phyloP scores from a whole-genome alignment of 1,284 basidiomycete species.

The Jaminaea rosea region DNA sequence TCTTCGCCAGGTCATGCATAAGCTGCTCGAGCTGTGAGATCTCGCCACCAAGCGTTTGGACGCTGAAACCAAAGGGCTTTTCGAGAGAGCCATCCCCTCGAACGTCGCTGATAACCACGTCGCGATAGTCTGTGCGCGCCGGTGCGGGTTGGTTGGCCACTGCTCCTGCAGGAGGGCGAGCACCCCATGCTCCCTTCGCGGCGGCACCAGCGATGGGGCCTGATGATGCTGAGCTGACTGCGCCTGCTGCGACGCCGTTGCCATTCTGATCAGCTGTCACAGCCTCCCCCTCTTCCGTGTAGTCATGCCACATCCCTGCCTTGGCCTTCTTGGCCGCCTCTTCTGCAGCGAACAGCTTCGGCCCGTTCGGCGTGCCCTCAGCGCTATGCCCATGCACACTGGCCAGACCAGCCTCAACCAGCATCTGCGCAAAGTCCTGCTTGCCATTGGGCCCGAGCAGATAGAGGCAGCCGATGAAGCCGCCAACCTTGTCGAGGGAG shows the following conservation, averaged over 20 bases:
- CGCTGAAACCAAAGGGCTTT: conserved; percentile 72
- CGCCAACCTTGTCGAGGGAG: conserved; percentile 82
- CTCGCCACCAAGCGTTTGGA: conserved; percentile 59
- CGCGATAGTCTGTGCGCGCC: conserved; percentile 67
- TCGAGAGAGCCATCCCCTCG: conserved; percentile 53
- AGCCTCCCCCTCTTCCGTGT: conserved; percentile 20
- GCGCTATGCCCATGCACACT: conserved; percentile 80
- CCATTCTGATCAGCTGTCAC: conserved; percentile 5
- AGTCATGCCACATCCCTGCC: conserved; percentile 60
- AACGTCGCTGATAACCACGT: conserved; percentile 83
- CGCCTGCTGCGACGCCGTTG: conserved; percentile 1
- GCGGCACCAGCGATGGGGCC: conserved; percentile 7
- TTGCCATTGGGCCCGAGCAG: conserved; percentile 61
- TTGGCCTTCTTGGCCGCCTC: conserved; percentile 58
- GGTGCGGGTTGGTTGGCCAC: conserved; percentile 11
- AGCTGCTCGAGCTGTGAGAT: conserved; percentile 67
- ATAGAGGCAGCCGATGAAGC: conserved; percentile 84
- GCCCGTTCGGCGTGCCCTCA: conserved; percentile 66
- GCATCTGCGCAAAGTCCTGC: conserved; percentile 58
- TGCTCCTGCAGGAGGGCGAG: neutral
- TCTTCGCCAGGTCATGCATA: conserved; percentile 81
- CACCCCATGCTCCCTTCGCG: neutral
- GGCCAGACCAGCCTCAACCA: conserved; percentile 73
- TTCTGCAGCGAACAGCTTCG: conserved; percentile 75
- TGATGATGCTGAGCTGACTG: conserved; percentile 10